Conservation (phyloP, 2,329 filamentous ascomycete species). For the Rhexocercosporidium sp. region DNA sequence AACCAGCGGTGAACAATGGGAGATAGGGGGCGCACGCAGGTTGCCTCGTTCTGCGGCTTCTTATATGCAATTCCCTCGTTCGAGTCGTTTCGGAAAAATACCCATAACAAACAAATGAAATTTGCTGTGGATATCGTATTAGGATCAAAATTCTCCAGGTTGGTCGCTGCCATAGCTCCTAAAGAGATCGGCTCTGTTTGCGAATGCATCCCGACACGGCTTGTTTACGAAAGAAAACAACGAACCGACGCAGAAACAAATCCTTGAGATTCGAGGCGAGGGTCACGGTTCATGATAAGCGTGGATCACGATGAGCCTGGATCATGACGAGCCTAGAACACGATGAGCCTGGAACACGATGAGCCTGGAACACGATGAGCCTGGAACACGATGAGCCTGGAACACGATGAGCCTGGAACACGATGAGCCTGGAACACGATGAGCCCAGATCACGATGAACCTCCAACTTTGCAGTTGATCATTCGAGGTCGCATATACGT, state of each 20-base stretch:
- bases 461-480: too few relatives aligned
- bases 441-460: not conserved
- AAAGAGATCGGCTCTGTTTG: too few relatives aligned
- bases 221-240: not conserved
- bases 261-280: not conserved
- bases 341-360: not conserved
- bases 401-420: not conserved
- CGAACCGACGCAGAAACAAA: not conserved
- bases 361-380: not conserved
- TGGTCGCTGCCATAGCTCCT: not conserved
- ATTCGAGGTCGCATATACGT: too few relatives aligned
- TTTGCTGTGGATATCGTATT: not conserved
- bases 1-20: not conserved
- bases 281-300: not conserved
- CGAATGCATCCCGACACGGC: not conserved
- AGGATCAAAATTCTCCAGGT: not conserved
- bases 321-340: not conserved
- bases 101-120: not conserved
- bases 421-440: not conserved
- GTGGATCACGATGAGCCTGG: not conserved
- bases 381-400: not conserved
- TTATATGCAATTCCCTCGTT: not conserved
- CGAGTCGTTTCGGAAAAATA: not conserved
- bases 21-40: not conserved
- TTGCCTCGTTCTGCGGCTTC: not conserved